phyloP scores from a whole-genome alignment of 2,329 filamentous ascomycete genomes.

The Cylindrodendrum hubeiense region DNA sequence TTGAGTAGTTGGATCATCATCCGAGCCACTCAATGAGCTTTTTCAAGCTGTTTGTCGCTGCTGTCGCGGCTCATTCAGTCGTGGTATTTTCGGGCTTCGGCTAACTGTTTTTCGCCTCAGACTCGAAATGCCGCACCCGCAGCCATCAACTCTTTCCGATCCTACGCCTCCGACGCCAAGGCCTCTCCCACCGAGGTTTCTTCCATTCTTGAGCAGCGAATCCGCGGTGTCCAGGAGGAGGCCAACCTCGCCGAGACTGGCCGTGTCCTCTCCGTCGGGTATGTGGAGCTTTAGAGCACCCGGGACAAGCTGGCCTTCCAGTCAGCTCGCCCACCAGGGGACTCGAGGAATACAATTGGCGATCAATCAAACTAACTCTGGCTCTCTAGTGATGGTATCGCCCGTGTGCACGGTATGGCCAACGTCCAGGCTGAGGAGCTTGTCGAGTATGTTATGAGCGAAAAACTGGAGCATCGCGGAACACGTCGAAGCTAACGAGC shows the following conservation, averaged over 20 bases:
- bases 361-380: conserved; percentile 46
- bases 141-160: conserved; percentile 81
- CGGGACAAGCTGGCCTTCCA: conserved; percentile 30
- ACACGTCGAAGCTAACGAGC: conserved; percentile 34
- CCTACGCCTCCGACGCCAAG: conserved; percentile 94
- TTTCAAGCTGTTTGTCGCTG: conserved; percentile 50
- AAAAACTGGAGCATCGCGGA: conserved; percentile 23
- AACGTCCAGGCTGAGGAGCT: conserved; percentile 99
- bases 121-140: conserved; percentile 87
- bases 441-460: conserved; percentile 84
- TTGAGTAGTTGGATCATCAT: conserved; percentile 45
- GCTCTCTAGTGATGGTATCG: conserved; percentile 94
- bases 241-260: conserved; percentile 96
- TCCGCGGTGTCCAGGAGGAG: conserved; percentile 98
- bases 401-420: conserved; percentile 99
- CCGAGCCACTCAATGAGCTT: conserved; percentile 42
- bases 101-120: conserved; percentile 74
- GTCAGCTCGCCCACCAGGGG: conserved; percentile 21
- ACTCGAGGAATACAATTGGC: conserved; percentile 27
- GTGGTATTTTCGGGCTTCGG: conserved; percentile 62
- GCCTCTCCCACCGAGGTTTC: conserved; percentile 97
- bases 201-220: conserved; percentile 99
- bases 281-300: conserved; percentile 63
- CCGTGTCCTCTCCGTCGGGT: conserved; percentile 98
- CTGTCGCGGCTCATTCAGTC: conserved; percentile 42